phyloP scores from a whole-genome alignment of 371 early-diverging fungal genomes.

The Mycotypha africana region DNA sequence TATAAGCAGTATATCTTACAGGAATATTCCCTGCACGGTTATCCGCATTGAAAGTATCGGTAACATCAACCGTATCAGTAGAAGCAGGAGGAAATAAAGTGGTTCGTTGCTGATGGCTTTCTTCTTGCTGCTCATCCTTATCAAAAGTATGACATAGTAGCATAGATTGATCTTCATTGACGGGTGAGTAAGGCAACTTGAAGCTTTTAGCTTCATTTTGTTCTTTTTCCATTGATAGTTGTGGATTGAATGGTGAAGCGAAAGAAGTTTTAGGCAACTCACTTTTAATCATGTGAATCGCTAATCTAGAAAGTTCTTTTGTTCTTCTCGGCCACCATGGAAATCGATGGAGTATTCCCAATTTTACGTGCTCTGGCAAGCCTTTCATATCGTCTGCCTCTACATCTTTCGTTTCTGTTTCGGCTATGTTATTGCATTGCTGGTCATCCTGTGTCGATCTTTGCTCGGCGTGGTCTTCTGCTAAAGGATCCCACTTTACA shows the following conservation, averaged over 20 bases:
- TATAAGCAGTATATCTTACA: slow-evolving; percentile 43
- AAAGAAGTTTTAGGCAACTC: neutral
- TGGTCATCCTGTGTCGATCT: neutral
- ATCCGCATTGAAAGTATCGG: slow-evolving; percentile 22
- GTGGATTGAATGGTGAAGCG: no score
- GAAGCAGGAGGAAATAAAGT: no score
- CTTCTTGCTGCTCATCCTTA: slow-evolving; percentile 12
- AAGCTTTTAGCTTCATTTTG: neutral
- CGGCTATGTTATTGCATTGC: neutral
- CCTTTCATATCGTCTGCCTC: neutral
- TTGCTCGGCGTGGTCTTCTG: no score
- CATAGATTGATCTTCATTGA: slow-evolving; percentile 20
- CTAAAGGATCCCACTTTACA: slow-evolving; percentile 23
- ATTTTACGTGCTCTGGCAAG: no score
- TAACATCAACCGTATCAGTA: neutral
- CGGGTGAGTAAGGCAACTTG: slow-evolving; percentile 31
- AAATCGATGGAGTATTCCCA: slow-evolving; percentile 8
- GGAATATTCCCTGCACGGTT: slow-evolving; percentile 21
- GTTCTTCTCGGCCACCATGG: slow-evolving; percentile 35
- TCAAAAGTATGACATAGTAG: slow-evolving; percentile 33
- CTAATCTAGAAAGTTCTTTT: slow-evolving; percentile 15
- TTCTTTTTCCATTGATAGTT: no score
- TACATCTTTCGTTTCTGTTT: neutral
- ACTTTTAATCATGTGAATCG: slow-evolving; percentile 19
- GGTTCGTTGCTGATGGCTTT: neutral